Evolutionary conservation across 495 filamentous ascomycete species (phyloP).

Genomic region (Podospora didyma): DNA sequence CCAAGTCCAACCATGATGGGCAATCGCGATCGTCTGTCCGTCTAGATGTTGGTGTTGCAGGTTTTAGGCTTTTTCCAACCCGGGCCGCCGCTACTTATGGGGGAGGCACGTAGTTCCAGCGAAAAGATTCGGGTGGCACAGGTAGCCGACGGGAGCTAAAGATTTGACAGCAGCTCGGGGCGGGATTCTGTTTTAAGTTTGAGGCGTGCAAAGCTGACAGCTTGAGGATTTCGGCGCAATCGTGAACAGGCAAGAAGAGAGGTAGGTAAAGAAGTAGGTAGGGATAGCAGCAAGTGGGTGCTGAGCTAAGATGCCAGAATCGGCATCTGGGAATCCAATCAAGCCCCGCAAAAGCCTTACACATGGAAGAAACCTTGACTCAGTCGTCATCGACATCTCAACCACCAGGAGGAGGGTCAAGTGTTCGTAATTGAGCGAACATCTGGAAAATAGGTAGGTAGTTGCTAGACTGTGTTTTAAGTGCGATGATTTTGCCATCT

Average conservation of each 20-base stretch:
- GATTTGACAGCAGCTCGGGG: too few species aligned
- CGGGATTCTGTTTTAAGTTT: too few species aligned
- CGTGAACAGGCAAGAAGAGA: too few species aligned
- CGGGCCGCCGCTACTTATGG: neutral
- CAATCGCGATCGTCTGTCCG: neutral
- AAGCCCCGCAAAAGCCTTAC: neutral
- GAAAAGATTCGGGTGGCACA: neutral
- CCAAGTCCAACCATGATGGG: slow-evolving; percentile 71
- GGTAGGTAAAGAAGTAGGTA: neutral
- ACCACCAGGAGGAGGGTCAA: too few species aligned
- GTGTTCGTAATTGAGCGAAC: too few species aligned
- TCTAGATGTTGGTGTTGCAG: neutral
- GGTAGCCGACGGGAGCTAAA: neutral
- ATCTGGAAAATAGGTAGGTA: too few species aligned
- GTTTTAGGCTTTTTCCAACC: neutral
- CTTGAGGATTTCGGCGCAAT: neutral
- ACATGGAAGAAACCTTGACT: neutral
- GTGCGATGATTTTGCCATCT: too few species aligned
- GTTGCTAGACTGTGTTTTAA: too few species aligned
- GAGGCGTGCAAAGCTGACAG: too few species aligned
- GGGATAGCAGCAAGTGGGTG: neutral
- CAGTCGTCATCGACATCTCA: neutral
- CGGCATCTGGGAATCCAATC: slow-evolving; percentile 3
- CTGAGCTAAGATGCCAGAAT: slow-evolving; percentile 9
- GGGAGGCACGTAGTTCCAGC: too few species aligned